Percentiles rank a stretch among this genome's conserved stretches.
These are phyloP conservation scores for Volutella citrinella DNA, from an alignment of 2,329 filamentous ascomycete genomes.

Conservation along the genomic window DNA sequence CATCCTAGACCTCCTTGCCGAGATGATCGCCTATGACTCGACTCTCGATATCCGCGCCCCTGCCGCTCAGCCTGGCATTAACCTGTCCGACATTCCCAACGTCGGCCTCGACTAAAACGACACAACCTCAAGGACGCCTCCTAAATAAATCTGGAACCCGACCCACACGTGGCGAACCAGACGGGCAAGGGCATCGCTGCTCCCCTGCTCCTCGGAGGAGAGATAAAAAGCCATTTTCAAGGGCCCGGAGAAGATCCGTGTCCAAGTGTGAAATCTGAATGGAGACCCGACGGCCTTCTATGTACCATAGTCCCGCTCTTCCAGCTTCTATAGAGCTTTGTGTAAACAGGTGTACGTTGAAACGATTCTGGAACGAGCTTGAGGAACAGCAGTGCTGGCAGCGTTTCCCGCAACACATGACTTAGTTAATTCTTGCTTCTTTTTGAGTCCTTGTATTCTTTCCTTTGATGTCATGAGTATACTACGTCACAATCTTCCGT, in stretches of 20 bases:
- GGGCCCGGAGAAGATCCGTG: too few species aligned
- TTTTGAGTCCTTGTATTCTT: constrained; percentile 10
- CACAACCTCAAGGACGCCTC: constrained; percentile 3
- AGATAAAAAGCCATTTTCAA: constrained; percentile 1
- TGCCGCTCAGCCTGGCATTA: constrained; percentile 34
- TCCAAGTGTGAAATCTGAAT: too few species aligned
- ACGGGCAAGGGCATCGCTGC: too few species aligned
- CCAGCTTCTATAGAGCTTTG: constrained; percentile 37
- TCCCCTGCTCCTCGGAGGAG: not conserved
- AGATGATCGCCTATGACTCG: constrained; percentile 95
- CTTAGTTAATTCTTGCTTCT: constrained; percentile 13
- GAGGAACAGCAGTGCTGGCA: constrained; percentile 30
- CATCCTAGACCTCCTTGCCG: constrained; percentile 90
- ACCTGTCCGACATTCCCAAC: constrained; percentile 47
- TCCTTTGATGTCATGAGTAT: constrained; percentile 5
- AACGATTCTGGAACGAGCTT: constrained; percentile 28
- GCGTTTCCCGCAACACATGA: constrained; percentile 28
- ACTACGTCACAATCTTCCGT: constrained; percentile 51
- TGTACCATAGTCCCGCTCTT: constrained; percentile 42
- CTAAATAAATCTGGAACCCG: constrained; percentile 14
- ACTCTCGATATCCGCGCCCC: constrained; percentile 58
- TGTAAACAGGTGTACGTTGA: constrained; percentile 40
- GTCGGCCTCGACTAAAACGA: constrained; percentile 52
- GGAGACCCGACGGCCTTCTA: constrained; percentile 30
- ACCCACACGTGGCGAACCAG: constrained; percentile 18